Evolutionary conservation across 2,329 filamentous ascomycete genomes (phyloP).

Genomic region (Neoarthrinium moseri): DNA sequence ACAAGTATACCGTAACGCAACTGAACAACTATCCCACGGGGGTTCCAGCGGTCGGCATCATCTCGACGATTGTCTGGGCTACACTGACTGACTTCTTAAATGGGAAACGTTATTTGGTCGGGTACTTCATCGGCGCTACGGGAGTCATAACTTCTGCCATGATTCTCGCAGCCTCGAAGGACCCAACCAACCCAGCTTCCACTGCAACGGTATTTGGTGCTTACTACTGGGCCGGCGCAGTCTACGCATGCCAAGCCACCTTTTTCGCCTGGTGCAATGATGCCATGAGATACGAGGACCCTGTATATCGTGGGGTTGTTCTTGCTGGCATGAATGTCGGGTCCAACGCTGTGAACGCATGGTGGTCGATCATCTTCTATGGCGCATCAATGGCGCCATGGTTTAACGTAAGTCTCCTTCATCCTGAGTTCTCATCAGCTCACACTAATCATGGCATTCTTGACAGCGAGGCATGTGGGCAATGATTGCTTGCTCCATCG

Average conservation of each 20-base stretch:
- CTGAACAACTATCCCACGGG: conserved; percentile 58
- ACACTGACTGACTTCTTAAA: conserved; percentile 64
- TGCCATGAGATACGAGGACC: conserved; percentile 62
- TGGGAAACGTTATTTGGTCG: conserved; percentile 64
- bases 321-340: conserved; percentile 72
- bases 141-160: conserved; percentile 62
- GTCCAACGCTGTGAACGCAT: conserved; percentile 67
- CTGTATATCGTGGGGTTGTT: conserved; percentile 62
- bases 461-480: conserved; percentile 66
- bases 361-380: conserved; percentile 74
- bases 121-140: conserved; percentile 65
- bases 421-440: conserved; percentile 15
- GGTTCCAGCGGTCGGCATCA: conserved; percentile 55
- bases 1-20: conserved; percentile 43
- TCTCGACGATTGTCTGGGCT: conserved; percentile 67
- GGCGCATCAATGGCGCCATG: conserved; percentile 64
- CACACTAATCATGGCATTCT: conserved; percentile 4
- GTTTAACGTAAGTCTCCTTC: conserved; percentile 52
- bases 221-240: conserved; percentile 68
- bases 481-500: conserved; percentile 65
- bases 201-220: conserved; percentile 60
- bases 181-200: conserved; percentile 34
- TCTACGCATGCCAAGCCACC: conserved; percentile 71
- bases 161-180: conserved; percentile 52
- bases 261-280: conserved; percentile 79